Percentiles rank a stretch among this genome's conserved stretches.
These are phyloP conservation scores for Sherardia arvensis DNA, from an alignment of 257 asterid species.

Conservation along the genomic window DNA sequence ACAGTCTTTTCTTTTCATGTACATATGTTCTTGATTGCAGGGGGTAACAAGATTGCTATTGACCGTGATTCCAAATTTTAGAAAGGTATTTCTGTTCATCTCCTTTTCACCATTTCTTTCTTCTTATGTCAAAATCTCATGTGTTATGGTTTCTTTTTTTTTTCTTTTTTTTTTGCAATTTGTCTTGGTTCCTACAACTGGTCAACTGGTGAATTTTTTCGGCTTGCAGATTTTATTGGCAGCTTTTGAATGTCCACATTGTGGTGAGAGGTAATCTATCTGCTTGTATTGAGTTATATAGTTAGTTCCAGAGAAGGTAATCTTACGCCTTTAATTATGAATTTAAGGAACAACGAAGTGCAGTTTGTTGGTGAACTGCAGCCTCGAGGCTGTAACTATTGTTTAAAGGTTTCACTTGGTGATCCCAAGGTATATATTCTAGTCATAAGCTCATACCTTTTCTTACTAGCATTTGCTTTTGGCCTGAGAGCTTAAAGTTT, in stretches of 20 bases:
- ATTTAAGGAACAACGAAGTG: conserved; percentile 78
- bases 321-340: conserved; percentile 16
- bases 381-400: conserved; percentile 69
- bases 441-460: not conserved
- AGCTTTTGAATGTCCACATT: conserved; percentile 95
- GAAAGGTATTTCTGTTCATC: conserved; percentile 50
- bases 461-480: not conserved
- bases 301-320: not conserved
- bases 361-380: conserved; percentile 96
- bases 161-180: not conserved
- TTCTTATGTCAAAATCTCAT: too few species aligned
- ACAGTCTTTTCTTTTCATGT: not conserved
- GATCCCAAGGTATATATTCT: conserved; percentile 48
- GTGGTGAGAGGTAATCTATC: conserved; percentile 72
- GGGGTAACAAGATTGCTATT: conserved; percentile 74
- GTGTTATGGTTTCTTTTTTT: too few species aligned
- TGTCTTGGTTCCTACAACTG: not conserved
- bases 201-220: not conserved
- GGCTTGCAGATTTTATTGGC: conserved; percentile 68
- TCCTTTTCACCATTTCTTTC: too few species aligned
- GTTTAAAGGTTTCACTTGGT: conserved; percentile 51
- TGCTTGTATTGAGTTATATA: not conserved
- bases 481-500: not conserved
- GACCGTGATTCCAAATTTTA: conserved; percentile 79
- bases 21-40: conserved; percentile 29